Conservation (phyloP, 2,329 filamentous ascomycete genomes). For the Colletotrichum agaves region DNA sequence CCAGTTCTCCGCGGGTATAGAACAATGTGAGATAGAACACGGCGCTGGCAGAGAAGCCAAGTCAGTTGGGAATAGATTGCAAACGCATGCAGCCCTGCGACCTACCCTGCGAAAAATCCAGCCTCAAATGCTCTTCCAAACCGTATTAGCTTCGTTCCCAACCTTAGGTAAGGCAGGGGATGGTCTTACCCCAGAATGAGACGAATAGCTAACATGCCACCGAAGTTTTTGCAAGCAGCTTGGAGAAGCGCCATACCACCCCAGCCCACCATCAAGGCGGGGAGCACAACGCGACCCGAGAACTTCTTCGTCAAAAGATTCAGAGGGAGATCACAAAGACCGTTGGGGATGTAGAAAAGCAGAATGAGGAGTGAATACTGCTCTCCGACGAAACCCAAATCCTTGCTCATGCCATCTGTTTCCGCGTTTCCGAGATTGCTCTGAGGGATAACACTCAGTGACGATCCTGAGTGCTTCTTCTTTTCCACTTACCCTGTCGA, state of each 20-base stretch:
- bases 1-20: conserved; percentile 58
- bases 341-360: conserved; percentile 62
- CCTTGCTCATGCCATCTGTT: conserved; percentile 54
- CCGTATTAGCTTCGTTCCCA: neutral
- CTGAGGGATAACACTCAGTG: conserved; percentile 4
- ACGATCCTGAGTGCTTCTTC: neutral
- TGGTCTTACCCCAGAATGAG: conserved; percentile 52
- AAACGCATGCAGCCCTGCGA: too few species aligned
- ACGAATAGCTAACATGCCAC: conserved; percentile 58
- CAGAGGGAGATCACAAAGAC: conserved; percentile 59
- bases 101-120: conserved; percentile 37
- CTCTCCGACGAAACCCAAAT: conserved; percentile 54
- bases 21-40: conserved; percentile 66
- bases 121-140: conserved; percentile 56
- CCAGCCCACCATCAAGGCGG: conserved; percentile 58
- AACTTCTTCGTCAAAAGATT: conserved; percentile 60
- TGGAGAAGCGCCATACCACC: conserved; percentile 55
- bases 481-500: conserved; percentile 28
- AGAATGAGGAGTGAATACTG: conserved; percentile 57
- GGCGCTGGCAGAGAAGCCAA: conserved; percentile 61
- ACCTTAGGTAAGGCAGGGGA: neutral
- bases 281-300: conserved; percentile 45
- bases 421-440: conserved; percentile 62
- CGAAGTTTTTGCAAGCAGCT: conserved; percentile 54
- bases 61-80: too few species aligned